A percentile compares a stretch with the other conserved stretches of the same genome.
Conservation (phyloP, 148 eudicot species). For the Arctostaphylos glauca region DNA sequence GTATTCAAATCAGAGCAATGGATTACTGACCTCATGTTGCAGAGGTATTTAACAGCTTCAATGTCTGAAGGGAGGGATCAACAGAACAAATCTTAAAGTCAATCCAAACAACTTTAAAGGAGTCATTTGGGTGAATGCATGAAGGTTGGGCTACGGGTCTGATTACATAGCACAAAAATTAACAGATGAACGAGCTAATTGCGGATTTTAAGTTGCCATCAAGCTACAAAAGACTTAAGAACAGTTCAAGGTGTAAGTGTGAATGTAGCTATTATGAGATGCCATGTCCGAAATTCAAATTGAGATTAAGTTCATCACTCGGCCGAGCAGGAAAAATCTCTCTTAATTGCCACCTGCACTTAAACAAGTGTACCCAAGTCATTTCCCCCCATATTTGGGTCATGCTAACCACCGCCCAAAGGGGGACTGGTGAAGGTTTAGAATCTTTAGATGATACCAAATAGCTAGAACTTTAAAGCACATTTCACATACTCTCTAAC, state of each 20-base stretch:
- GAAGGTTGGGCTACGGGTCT: not conserved
- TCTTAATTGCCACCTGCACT: not conserved
- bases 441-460: no score
- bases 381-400: not conserved
- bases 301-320: not conserved
- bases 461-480: no score
- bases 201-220: no score
- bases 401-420: no score
- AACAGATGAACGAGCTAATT: not conserved
- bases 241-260: not conserved
- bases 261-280: not conserved
- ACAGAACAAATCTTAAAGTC: not conserved
- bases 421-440: no score
- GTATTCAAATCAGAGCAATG: not conserved
- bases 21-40: not conserved
- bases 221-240: not conserved
- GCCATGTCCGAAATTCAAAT: not conserved
- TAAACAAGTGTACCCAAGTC: not conserved
- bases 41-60: not conserved
- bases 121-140: not conserved
- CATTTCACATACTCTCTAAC: no score
- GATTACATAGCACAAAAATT: not conserved
- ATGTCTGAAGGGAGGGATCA: not conserved
- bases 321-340: not conserved
- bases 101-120: not conserved